Conservation (phyloP, 352 stramenopile species). For the Phytophthora europaea region DNA sequence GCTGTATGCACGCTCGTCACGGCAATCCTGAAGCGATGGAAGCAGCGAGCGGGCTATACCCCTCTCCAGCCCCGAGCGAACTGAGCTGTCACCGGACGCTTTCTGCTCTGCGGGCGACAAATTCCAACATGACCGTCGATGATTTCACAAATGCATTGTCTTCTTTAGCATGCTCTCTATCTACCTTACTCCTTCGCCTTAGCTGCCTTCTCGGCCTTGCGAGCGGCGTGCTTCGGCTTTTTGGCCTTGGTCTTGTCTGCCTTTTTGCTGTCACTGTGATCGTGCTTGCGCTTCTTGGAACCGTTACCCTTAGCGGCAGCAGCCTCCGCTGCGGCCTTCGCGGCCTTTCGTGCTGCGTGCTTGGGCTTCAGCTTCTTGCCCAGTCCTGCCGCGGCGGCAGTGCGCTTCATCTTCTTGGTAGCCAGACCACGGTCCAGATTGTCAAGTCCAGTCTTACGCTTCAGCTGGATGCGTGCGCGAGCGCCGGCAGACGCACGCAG, state of each 20-base stretch:
- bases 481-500: slow-evolving; percentile 61
- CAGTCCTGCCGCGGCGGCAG: slow-evolving; percentile 19
- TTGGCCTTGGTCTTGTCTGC: slow-evolving; percentile 52
- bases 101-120: not conserved
- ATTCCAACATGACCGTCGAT: not conserved
- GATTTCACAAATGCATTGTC: slow-evolving; percentile 25
- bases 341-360: slow-evolving; percentile 60
- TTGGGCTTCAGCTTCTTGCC: slow-evolving; percentile 73
- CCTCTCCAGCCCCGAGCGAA: slow-evolving; percentile 37
- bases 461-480: slow-evolving; percentile 67
- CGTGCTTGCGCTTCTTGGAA: slow-evolving; percentile 38
- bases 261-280: slow-evolving; percentile 34
- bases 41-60: slow-evolving; percentile 64
- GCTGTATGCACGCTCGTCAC: slow-evolving; percentile 34
- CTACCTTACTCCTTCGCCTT: slow-evolving; percentile 51
- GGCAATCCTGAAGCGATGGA: slow-evolving; percentile 49
- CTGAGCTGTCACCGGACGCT: slow-evolving; percentile 1
- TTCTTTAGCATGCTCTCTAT: slow-evolving; percentile 19
- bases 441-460: slow-evolving; percentile 55
- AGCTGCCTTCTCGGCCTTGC: slow-evolving; percentile 67
- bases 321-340: slow-evolving; percentile 37
- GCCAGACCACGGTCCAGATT: slow-evolving; percentile 13
- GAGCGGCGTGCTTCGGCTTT: slow-evolving; percentile 79
- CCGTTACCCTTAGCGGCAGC: slow-evolving; percentile 28
- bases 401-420: slow-evolving; percentile 50